Percentiles rank a stretch among this genome's conserved stretches.
Evolutionary conservation across 768 basidiomycete genomes (phyloP).

Genomic region (Collybiopsis confluens): DNA sequence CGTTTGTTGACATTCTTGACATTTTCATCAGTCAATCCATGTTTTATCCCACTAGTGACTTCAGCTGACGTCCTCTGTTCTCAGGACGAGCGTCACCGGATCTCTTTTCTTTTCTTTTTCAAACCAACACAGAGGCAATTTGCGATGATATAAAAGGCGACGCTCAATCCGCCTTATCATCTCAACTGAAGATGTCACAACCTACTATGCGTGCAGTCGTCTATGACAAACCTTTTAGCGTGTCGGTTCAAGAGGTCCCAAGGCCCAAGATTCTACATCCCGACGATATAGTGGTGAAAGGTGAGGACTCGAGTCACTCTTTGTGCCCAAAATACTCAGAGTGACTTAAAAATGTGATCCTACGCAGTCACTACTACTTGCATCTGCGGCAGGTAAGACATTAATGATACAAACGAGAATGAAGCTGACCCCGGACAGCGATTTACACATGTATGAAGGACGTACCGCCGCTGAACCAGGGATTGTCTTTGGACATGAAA

Average conservation of each 20-base stretch:
- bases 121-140: neutral
- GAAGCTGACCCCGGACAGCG: conserved; percentile 21
- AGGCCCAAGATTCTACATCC: conserved; percentile 47
- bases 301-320: conserved; percentile 17
- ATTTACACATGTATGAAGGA: conserved; percentile 56
- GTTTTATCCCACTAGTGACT: too few relatives aligned
- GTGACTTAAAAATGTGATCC: too few relatives aligned
- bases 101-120: neutral
- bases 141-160: neutral
- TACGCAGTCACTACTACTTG: conserved; percentile 46
- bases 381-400: conserved; percentile 43
- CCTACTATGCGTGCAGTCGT: conserved; percentile 49
- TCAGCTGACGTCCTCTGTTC: neutral
- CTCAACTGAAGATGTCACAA: too few relatives aligned
- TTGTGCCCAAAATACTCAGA: conserved; percentile 1
- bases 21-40: too few relatives aligned
- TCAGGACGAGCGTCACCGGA: neutral
- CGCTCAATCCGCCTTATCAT: neutral
- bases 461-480: conserved; percentile 46
- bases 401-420: neutral
- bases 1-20: too few relatives aligned
- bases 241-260: conserved; percentile 40
- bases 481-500: conserved; percentile 53
- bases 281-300: conserved; percentile 49
- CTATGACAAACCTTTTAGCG: conserved; percentile 45